Base-by-base conservation (phyloP, 306 rosid species). In the Trichosanthes cucumerina region DNA sequence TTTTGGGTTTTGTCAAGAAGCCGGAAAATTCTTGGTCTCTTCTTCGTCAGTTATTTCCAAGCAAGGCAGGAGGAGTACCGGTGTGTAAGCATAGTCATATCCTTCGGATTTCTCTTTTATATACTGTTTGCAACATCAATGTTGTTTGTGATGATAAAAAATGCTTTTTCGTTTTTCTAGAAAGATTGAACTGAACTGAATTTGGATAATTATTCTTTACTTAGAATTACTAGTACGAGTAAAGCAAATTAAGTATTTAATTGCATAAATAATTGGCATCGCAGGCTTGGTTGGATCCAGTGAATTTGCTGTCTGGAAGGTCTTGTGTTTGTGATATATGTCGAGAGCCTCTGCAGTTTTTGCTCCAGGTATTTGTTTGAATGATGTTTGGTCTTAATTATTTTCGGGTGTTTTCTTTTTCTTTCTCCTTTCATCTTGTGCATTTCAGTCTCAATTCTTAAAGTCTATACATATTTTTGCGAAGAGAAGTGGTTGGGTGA, bases 271-370 rank as follows among this genome's bases (percentile, higher is more conserved):
- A 16, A 63, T 33, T 14, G 68, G 53, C 54, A 38, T 36, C 23
- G 16, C 60, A 93, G 98, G 98, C 97, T 66, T 94, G 98, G 98
- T 84, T 95, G 81, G 96, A 92, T 80, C 97, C 98, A 28, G 78
- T 88, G 64, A 91, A 86, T 81, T 81, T 92, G 75, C 96, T 97
- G 1, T 77, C 89, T 0, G 96, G 93, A 73, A 85, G 78, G 46
- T 87, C 96, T 36, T 88, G 79, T 44, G 24, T 73, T 18, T 91
- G 96, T 69, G 98, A 92, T 85, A 79, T 85, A 69, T 95, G 98
- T 78, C 88, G 86, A 57, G 87, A 90, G 26, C 96, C 96, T 78
- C 84, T 91, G 78, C 91, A 85, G 34, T 92, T 90, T 76, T 65
- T 92, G 83, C 94, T 94, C 78, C 98, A 94, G 97, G 98, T 92